These are phyloP conservation scores for Luffa aegyptiaca DNA, from an alignment of 306 rosid genomes.

Conservation along the genomic window DNA sequence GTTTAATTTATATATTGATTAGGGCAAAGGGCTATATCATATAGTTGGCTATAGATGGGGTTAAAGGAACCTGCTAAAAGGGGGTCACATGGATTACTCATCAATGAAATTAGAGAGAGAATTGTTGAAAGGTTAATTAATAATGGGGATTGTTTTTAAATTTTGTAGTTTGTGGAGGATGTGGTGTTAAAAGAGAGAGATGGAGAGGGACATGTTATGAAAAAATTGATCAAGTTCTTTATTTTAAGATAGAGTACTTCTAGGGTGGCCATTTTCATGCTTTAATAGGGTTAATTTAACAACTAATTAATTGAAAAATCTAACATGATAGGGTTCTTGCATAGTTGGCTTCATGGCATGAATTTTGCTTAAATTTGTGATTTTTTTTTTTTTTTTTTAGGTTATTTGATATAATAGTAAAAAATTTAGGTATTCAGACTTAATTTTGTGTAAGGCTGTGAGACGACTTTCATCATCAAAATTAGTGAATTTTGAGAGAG, in stretches of 20 bases:
- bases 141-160: not conserved
- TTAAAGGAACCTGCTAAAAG: not conserved
- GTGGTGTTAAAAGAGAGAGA: not conserved
- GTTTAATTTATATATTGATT: not conserved
- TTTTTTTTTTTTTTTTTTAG: no score
- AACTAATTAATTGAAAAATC: not conserved
- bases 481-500: no score
- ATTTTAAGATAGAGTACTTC: not conserved
- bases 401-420: no score
- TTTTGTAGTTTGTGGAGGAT: not conserved
- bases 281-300: not conserved
- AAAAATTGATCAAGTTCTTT: not conserved
- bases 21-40: not conserved
- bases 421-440: no score
- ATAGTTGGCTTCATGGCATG: no score
- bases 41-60: conserved; percentile 2
- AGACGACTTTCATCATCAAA: no score
- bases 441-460: no score
- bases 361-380: no score
- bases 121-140: not conserved
- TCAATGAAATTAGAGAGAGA: not conserved
- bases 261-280: not conserved
- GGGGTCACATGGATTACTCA: conserved; percentile 2
- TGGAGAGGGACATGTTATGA: not conserved
- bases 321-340: not conserved